A percentile compares a stretch with the other conserved stretches of the same genome.
These are phyloP conservation scores for Rhizopogon vinicolor DNA, from an alignment of 768 basidiomycete species.

Conservation along the genomic window DNA sequence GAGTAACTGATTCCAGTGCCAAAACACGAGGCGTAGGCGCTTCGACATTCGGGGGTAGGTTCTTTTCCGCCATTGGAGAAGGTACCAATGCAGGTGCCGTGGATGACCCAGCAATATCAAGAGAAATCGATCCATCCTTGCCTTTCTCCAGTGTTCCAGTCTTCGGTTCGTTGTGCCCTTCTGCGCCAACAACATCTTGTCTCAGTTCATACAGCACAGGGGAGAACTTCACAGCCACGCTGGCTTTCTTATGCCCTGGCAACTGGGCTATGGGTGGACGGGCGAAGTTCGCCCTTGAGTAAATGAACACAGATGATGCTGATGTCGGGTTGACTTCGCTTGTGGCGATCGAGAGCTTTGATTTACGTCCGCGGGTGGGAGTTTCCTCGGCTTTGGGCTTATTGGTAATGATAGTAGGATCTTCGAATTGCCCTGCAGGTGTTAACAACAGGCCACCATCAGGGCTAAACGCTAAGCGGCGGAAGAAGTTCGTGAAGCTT, in stretches of 20 bases:
- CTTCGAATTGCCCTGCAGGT: conserved; percentile 96
- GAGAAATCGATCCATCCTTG: conserved; percentile 51
- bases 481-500: conserved; percentile 92
- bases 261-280: conserved; percentile 91
- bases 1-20: conserved; percentile 7
- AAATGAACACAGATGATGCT: conserved; percentile 81
- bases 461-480: conserved; percentile 89
- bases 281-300: conserved; percentile 92
- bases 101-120: conserved; percentile 49
- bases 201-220: conserved; percentile 92
- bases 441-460: conserved; percentile 93
- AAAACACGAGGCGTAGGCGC: conserved; percentile 2
- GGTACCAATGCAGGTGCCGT: conserved; percentile 4
- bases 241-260: conserved; percentile 94
- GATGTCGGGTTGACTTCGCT: conserved; percentile 34
- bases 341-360: conserved; percentile 35
- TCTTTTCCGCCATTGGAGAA: not conserved
- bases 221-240: conserved; percentile 90
- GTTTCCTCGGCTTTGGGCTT: conserved; percentile 34
- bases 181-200: conserved; percentile 40
- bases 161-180: conserved; percentile 37
- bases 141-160: conserved; percentile 66
- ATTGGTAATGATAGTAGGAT: conserved; percentile 53
- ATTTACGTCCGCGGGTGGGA: conserved; percentile 56
- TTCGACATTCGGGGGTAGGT: not conserved